Evolutionary conservation across 257 asterid genomes (phyloP).

Genomic region (Avicennia marina): DNA sequence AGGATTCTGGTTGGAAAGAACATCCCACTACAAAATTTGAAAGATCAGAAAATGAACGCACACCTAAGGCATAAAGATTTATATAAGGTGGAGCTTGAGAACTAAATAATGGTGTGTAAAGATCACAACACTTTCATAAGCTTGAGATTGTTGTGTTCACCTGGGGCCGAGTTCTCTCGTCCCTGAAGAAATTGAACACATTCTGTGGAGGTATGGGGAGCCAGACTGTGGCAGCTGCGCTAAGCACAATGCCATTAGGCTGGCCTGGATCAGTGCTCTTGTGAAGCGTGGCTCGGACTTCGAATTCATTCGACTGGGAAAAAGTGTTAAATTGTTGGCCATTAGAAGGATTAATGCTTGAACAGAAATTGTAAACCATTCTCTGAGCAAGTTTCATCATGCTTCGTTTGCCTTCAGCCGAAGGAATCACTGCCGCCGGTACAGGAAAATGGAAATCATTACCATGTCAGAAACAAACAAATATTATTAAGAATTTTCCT

Average conservation of each 20-base stretch:
- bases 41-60: too few species aligned
- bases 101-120: too few species aligned
- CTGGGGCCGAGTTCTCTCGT: conserved; percentile 79
- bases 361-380: conserved; percentile 81
- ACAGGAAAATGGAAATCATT: too few species aligned
- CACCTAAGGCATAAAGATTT: too few species aligned
- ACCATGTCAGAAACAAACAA: too few species aligned
- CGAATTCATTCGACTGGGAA: conserved; percentile 62
- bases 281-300: conserved; percentile 74
- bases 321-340: conserved; percentile 78
- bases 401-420: conserved; percentile 80
- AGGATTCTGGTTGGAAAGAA: conserved; percentile 76
- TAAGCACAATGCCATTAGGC: conserved; percentile 75
- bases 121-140: too few species aligned
- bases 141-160: too few species aligned
- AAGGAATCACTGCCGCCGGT: conserved; percentile 71
- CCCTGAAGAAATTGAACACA: conserved; percentile 71
- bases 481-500: too few species aligned
- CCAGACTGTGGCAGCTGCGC: conserved; percentile 94
- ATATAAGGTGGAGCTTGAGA: too few species aligned
- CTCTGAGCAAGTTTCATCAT: conserved; percentile 92
- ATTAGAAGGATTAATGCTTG: conserved; percentile 62
- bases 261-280: conserved; percentile 75
- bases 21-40: conserved; percentile 99
- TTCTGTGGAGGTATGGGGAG: conserved; percentile 68